Percentiles rank a stretch among this genome's conserved stretches.
Evolutionary conservation across 371 early-diverging fungal genomes (phyloP).

Genomic region (Synchytrium microbalum): DNA sequence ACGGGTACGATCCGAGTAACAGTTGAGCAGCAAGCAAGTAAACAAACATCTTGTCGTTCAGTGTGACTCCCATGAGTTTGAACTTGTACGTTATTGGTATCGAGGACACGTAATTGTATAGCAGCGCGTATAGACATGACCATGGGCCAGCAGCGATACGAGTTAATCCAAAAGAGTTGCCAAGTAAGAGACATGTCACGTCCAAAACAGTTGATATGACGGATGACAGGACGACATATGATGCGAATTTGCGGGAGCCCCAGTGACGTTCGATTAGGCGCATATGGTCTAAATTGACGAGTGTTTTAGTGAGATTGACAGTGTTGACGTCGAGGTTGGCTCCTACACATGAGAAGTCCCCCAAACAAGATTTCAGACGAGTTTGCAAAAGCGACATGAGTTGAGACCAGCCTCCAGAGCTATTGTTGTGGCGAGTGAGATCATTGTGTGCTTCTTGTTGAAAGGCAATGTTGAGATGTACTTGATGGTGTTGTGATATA

Average conservation of each 20-base stretch:
- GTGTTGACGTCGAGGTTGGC: background rate
- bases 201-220: constrained; percentile 48
- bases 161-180: constrained; percentile 30
- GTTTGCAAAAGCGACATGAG: constrained; percentile 52
- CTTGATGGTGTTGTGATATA: constrained; percentile 57
- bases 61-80: constrained; percentile 50
- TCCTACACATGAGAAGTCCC: constrained; percentile 35
- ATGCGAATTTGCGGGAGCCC: constrained; percentile 60
- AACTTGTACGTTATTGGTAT: constrained; percentile 56
- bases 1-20: constrained; percentile 30
- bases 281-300: constrained; percentile 44
- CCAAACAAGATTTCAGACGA: constrained; percentile 64
- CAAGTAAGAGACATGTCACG: constrained; percentile 37
- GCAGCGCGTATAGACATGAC: constrained; percentile 51
- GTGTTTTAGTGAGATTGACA: background rate
- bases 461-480: constrained; percentile 13
- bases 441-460: background rate
- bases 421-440: constrained; percentile 11
- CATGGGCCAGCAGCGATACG: constrained; percentile 58
- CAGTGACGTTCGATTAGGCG: constrained; percentile 65
- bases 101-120: constrained; percentile 51
- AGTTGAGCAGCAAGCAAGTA: constrained; percentile 57
- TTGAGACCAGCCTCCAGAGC: constrained; percentile 54
- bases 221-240: constrained; percentile 50
- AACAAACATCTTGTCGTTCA: constrained; percentile 55